Conservation (phyloP, 2,329 filamentous ascomycete genomes). For the Aspergillus neotritici region DNA sequence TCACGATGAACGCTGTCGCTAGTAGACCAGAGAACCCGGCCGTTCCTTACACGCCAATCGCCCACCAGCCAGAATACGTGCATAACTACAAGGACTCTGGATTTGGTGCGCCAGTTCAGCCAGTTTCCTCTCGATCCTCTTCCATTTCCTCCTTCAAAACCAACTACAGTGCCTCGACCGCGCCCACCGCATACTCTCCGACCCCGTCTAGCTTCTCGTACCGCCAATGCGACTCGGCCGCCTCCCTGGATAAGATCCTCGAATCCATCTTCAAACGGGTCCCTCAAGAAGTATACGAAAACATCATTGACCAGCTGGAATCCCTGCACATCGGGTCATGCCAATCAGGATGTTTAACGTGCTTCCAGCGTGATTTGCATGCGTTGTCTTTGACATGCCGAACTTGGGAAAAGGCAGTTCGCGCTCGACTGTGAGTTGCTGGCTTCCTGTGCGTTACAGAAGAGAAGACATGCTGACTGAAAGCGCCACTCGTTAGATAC, state of each 20-base stretch:
- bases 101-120: conserved; percentile 26
- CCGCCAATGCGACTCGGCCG: conserved; percentile 35
- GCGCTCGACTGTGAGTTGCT: conserved; percentile 44
- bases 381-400: conserved; percentile 51
- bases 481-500: conserved; percentile 36
- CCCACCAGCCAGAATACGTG: conserved; percentile 19
- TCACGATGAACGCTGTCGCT: conserved; percentile 38
- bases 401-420: conserved; percentile 51
- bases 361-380: conserved; percentile 51
- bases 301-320: conserved; percentile 49
- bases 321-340: conserved; percentile 38
- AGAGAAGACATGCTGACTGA: conserved; percentile 10
- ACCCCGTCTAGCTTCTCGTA: conserved; percentile 32
- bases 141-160: conserved; percentile 35
- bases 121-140: conserved; percentile 28
- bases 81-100: conserved; percentile 25
- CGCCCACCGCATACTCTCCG: conserved; percentile 35
- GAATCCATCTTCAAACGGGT: conserved; percentile 41
- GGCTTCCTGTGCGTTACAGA: conserved; percentile 4
- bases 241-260: conserved; percentile 29
- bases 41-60: conserved; percentile 26
- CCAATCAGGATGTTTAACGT: conserved; percentile 46
- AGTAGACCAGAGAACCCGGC: conserved; percentile 33
- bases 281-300: conserved; percentile 51
- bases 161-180: conserved; percentile 34